Base-by-base conservation (phyloP, 768 basidiomycete species). In the Boletus tomentosulus region DNA sequence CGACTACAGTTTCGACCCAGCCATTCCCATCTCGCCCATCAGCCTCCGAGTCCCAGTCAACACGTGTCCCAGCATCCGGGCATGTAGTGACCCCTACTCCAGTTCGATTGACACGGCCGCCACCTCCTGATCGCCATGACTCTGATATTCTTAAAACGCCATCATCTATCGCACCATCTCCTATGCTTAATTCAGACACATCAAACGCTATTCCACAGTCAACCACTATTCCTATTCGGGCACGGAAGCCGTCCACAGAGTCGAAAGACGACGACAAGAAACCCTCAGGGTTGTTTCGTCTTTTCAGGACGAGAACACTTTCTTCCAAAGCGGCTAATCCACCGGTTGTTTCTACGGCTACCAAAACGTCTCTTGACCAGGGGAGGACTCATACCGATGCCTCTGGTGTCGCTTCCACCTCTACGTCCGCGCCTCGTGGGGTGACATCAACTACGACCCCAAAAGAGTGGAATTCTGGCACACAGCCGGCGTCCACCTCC, bases 91-190 rank as follows among this genome's bases (percentile, higher is more conserved):
- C 72, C 6, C 66, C 71, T 57, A 67, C 66, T 47, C 70, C 68
- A 30, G 49, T 60, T 7, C 68, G 65, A 49, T 44, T 65, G 54
- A 42, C 56, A 51, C 53, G 67, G 16, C 41, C 53, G 13, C 55
- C 63, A 28, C 53, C 68, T 34, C 65, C 57, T 22, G 67, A 72
- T 39, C 72, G 72, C 30, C 66, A 78, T 49, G 84, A 84, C 44
- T 76, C 79, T 9, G 74, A 76, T 51, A 70, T 82, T 37, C 74
- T 86, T 34, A 77, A 75, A 62, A 87, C 85, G 0, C 84, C 85
- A 6, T 86, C 85, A 12, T 86, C 86, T 1, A 76, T 86, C 16
- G 80, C 81, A 3, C 78, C 73, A 3, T 74, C 74, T 0, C 78
- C 78, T 10, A 69, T 75, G 53, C 65, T 77, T 37, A 76, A 76